Evolutionary conservation across 1,284 basidiomycete species (phyloP).

Genomic region (Tilletia caries): DNA sequence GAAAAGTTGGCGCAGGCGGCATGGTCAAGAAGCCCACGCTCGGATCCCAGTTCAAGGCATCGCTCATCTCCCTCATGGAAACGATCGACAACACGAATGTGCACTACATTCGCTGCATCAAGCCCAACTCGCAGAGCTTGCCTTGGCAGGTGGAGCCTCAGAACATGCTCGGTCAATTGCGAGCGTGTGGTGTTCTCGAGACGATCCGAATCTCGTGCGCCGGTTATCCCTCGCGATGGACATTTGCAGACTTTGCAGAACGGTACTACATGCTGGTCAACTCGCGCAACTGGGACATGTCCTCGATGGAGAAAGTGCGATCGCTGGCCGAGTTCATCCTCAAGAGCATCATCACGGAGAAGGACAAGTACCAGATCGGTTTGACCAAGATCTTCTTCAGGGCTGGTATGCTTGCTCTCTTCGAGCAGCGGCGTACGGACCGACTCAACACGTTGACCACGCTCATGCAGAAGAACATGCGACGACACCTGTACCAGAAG

Average conservation of each 20-base stretch:
- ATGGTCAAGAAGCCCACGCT: conserved; percentile 85
- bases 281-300: conserved; percentile 72
- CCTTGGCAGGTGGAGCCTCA: conserved; percentile 97
- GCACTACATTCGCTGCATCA: conserved; percentile 99
- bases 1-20: conserved; percentile 58
- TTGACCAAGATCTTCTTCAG: conserved; percentile 99
- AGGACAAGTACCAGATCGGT: conserved; percentile 95
- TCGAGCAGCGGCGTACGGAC: conserved; percentile 84
- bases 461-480: conserved; percentile 94
- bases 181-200: conserved; percentile 97
- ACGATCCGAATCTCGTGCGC: conserved; percentile 99
- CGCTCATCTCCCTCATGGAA: conserved; percentile 89
- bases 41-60: conserved; percentile 96
- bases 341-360: conserved; percentile 78
- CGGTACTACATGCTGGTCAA: conserved; percentile 95
- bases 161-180: conserved; percentile 88
- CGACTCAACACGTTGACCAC: conserved; percentile 86
- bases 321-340: conserved; percentile 82
- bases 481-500: conserved; percentile 76
- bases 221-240: conserved; percentile 98
- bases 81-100: conserved; percentile 96
- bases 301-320: conserved; percentile 60
- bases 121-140: conserved; percentile 92
- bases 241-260: conserved; percentile 98
- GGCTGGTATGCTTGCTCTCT: conserved; percentile 95